These are phyloP conservation scores for Rhytidiadelphus loreus DNA, from an alignment of 225 moss, liverwort and hornwort species.

Conservation along the genomic window DNA sequence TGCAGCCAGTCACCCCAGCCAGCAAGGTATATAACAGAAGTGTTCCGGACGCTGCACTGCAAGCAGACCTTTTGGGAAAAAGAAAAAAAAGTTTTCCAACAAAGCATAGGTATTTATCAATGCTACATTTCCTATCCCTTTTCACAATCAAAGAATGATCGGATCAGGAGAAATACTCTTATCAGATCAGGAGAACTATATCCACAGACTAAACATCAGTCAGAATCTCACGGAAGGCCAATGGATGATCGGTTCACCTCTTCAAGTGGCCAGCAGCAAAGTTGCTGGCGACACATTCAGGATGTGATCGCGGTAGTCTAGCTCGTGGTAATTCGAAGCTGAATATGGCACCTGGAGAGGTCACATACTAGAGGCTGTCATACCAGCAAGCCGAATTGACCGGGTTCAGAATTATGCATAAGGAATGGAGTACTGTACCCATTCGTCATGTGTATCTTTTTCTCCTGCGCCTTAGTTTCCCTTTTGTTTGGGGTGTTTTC, in stretches of 20 bases:
- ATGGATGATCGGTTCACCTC: constrained; percentile 11
- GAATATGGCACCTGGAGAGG: not conserved
- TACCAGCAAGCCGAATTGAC: not conserved
- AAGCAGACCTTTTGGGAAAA: not conserved
- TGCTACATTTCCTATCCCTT: constrained; percentile 2
- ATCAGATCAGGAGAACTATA: not conserved
- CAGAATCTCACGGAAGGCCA: not conserved
- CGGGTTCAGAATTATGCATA: not conserved
- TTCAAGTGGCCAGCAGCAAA: not conserved
- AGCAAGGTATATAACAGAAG: not conserved
- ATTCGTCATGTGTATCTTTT: not conserved
- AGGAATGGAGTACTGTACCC: not conserved
- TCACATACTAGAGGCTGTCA: not conserved
- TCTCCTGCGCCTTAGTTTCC: constrained; percentile 10
- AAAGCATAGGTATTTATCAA: not conserved
- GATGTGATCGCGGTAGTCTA: not conserved
- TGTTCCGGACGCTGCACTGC: not conserved
- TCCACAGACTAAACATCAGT: not conserved
- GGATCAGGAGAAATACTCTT: not conserved
- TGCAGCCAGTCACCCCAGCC: not conserved
- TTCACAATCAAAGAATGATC: constrained; percentile 7
- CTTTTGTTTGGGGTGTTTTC: not conserved
- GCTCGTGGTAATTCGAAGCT: not conserved
- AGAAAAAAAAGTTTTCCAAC: not conserved
- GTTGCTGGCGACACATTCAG: not conserved